Conservation (phyloP, 2,329 filamentous ascomycete species). For the Calonectria henricotiae region DNA sequence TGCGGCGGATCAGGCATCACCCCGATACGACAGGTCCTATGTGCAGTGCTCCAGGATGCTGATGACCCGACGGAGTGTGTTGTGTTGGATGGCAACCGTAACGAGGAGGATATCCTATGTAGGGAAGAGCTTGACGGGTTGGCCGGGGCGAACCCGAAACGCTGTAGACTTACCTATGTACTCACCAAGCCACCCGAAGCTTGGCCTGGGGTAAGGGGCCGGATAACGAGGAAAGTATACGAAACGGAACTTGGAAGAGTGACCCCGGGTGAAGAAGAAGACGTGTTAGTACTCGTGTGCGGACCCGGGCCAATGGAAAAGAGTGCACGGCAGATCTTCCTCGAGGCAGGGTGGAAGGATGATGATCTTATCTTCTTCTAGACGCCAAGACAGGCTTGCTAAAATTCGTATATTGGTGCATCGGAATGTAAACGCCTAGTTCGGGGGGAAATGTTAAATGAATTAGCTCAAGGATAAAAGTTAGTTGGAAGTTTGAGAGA, state of each 20-base stretch:
- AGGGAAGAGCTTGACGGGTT: slow-evolving; percentile 80
- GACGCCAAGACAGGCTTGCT: background rate
- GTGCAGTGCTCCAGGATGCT: slow-evolving; percentile 74
- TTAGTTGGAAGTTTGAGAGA: background rate
- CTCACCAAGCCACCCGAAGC: slow-evolving; percentile 75
- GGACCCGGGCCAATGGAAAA: slow-evolving; percentile 85
- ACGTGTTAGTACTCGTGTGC: slow-evolving; percentile 82
- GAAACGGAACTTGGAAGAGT: slow-evolving; percentile 68
- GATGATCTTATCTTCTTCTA: slow-evolving; percentile 53
- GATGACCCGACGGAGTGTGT: slow-evolving; percentile 78
- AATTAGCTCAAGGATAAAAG: background rate
- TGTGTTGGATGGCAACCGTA: slow-evolving; percentile 84
- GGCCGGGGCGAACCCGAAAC: slow-evolving; percentile 67
- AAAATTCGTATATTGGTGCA: background rate
- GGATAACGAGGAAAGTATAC: slow-evolving; percentile 77
- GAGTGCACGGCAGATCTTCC: slow-evolving; percentile 69
- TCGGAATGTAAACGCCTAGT: background rate
- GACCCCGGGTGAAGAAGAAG: slow-evolving; percentile 59
- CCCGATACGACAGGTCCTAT: slow-evolving; percentile 89
- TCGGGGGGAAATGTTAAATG: background rate
- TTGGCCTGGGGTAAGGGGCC: slow-evolving; percentile 80
- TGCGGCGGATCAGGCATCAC: slow-evolving; percentile 93
- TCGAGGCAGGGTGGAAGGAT: slow-evolving; percentile 75
- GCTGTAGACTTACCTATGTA: slow-evolving; percentile 78
- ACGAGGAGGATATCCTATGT: slow-evolving; percentile 87